Evolutionary conservation across 2,329 filamentous ascomycete genomes (phyloP).

Genomic region (Colletotrichum gloeosporioides): DNA sequence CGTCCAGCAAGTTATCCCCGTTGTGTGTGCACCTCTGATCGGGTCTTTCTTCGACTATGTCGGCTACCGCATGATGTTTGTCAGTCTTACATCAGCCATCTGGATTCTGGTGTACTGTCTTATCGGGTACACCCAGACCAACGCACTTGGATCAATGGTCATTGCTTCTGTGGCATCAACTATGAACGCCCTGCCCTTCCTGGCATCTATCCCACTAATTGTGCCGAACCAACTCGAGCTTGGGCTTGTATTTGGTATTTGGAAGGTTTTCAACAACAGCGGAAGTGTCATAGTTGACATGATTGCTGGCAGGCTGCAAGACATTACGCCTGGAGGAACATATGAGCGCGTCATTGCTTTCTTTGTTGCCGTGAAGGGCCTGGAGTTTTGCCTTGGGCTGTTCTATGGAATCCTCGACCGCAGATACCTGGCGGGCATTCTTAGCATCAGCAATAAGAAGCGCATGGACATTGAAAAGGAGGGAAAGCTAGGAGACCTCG

Average conservation of each 20-base stretch:
- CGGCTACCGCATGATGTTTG: conserved; percentile 29
- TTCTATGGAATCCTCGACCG: conserved; percentile 27
- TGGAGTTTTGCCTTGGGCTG: conserved; percentile 31
- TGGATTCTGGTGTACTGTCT: conserved; percentile 30
- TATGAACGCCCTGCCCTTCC: conserved; percentile 31
- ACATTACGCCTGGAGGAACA: conserved; percentile 27
- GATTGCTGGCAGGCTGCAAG: conserved; percentile 30
- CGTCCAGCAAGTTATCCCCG: conserved; percentile 30
- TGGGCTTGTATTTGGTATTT: conserved; percentile 30
- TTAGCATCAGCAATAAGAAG: conserved; percentile 25
- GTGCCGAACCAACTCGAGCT: conserved; percentile 27
- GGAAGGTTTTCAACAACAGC: conserved; percentile 32
- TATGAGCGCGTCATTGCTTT: conserved; percentile 30
- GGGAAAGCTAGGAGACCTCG: conserved; percentile 14
- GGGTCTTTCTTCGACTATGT: conserved; percentile 28
- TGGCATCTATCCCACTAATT: conserved; percentile 29
- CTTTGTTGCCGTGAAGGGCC: conserved; percentile 28
- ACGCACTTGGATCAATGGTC: conserved; percentile 29
- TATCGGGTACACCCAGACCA: conserved; percentile 26
- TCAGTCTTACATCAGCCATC: conserved; percentile 28
- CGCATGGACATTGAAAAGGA: conserved; percentile 20
- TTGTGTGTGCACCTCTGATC: conserved; percentile 28
- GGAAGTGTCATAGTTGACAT: conserved; percentile 31
- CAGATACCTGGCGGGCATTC: conserved; percentile 22
- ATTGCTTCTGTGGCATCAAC: conserved; percentile 29